Base-by-base conservation (phyloP, 2,329 filamentous ascomycete genomes). In the Fusarium xyrophilum region DNA sequence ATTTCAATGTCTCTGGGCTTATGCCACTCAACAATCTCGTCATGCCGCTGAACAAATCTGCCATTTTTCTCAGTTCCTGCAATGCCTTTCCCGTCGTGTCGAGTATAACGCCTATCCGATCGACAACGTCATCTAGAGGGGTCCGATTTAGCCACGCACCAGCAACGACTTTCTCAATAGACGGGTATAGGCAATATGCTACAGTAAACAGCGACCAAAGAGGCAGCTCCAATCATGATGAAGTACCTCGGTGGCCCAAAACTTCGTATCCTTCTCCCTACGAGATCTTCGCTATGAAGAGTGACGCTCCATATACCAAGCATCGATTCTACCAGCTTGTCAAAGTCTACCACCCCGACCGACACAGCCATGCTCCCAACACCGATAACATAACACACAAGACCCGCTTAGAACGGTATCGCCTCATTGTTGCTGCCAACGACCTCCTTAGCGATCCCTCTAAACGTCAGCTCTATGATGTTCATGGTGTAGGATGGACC, bases 341-440 rank as follows among this genome's bases (percentile, higher is more conserved):
- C 60, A 99, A 98, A 82, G 84, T 96, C 47, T 99, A 99, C 81
- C 96, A 99, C 76, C 96, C 96, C 0, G 96, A 99, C 78, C 87
- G 86, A 62, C 82, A 81, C 65, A 67, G 62, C 66, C 78, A 82
- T 67, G 36, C 60, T 50, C 33, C 63, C 15, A 53, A 69, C 40
- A 56, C 69, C 47, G 58, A 72, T 42, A 56, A 65, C n/a, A 58
- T 75, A 44, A 67, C 92, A 1, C 84, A 86, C 23, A 79, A 86
- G 28, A 85, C 87, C 32, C 90, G 91, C 65, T 83, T 96, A n/a
- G 93, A 97, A 76, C 91, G 96, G 50, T 99, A 98, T 79, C 90
- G 92, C 33, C 86, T 99, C 36, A 85, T 98, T 58, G 89, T 98
- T 36, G 88, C 92, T 19, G 96, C 96, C 19, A 93, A 99, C 78